Conservation (phyloP, 2,329 filamentous ascomycete species). For the Curvularia eragrostidis region DNA sequence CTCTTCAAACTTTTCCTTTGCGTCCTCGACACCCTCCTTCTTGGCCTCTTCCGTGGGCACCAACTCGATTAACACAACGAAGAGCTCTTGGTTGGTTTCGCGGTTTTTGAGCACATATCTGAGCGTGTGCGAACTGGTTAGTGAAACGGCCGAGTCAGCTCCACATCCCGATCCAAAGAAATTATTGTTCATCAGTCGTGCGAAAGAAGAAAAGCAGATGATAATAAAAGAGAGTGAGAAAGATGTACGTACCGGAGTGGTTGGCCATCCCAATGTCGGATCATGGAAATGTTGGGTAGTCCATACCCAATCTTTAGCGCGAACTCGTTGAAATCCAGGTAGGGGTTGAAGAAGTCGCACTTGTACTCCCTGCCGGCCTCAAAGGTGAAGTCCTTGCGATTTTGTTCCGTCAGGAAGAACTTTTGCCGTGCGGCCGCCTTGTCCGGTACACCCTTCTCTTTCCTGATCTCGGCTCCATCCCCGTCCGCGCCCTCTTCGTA, state of each 20-base stretch:
- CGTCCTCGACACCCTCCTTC: conserved; percentile 29
- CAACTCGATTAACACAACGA: conserved; percentile 82
- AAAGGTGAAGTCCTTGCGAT: conserved; percentile 65
- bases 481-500: conserved; percentile 61
- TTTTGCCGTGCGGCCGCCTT: conserved; percentile 61
- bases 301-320: conserved; percentile 61
- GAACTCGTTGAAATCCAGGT: conserved; percentile 85
- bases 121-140: conserved; percentile 75
- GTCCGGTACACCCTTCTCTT: conserved; percentile 51
- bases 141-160: conserved; percentile 26
- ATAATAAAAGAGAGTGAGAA: too few species aligned
- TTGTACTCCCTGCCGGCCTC: conserved; percentile 67
- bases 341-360: conserved; percentile 87
- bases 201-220: neutral
- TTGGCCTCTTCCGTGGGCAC: conserved; percentile 68
- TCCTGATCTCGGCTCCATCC: conserved; percentile 52
- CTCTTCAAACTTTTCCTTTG: conserved; percentile 35
- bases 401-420: conserved; percentile 63
- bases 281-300: conserved; percentile 76
- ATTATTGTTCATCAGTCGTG: neutral
- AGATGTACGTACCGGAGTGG: conserved; percentile 65
- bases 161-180: conserved; percentile 11
- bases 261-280: conserved; percentile 83
- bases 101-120: conserved; percentile 92
- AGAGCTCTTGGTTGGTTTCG: conserved; percentile 73